Evolutionary conservation across 371 early-diverging fungal genomes (phyloP).

Genomic region (Mortierella sp.): DNA sequence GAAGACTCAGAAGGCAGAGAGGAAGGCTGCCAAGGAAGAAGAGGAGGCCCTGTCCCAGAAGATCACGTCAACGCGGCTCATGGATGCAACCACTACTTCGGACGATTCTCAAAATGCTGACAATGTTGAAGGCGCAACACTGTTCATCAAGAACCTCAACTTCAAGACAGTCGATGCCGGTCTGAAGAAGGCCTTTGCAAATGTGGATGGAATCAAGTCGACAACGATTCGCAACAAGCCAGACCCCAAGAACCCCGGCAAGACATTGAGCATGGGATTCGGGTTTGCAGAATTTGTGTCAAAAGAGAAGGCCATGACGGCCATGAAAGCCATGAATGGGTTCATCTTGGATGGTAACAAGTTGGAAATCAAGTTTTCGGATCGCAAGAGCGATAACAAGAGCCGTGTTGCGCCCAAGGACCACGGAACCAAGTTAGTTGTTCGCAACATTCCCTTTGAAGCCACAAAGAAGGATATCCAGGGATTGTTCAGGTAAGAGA

Average conservation of each 20-base stretch:
- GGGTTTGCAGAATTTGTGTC: constrained; percentile 94
- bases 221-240: constrained; percentile 84
- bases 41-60: constrained; percentile 51
- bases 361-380: constrained; percentile 88
- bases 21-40: constrained; percentile 49
- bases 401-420: constrained; percentile 57
- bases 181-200: constrained; percentile 75
- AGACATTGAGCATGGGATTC: constrained; percentile 93
- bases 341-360: constrained; percentile 86
- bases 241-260: constrained; percentile 81
- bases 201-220: constrained; percentile 77
- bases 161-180: constrained; percentile 86
- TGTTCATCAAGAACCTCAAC: constrained; percentile 95
- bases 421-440: constrained; percentile 87
- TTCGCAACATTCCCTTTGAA: constrained; percentile 99
- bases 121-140: constrained; percentile 68
- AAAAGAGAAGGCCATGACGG: constrained; percentile 81
- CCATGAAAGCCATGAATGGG: constrained; percentile 87
- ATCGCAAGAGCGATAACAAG: constrained; percentile 61
- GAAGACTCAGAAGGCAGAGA: constrained; percentile 45
- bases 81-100: constrained; percentile 55
- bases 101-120: constrained; percentile 53
- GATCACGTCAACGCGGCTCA: constrained; percentile 57
- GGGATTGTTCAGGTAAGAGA: constrained; percentile 83
- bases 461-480: constrained; percentile 95